A percentile compares a stretch with the other conserved stretches of the same genome.
Evolutionary conservation across 768 basidiomycete species (phyloP).

Genomic region (Boletus subcaerulescens): DNA sequence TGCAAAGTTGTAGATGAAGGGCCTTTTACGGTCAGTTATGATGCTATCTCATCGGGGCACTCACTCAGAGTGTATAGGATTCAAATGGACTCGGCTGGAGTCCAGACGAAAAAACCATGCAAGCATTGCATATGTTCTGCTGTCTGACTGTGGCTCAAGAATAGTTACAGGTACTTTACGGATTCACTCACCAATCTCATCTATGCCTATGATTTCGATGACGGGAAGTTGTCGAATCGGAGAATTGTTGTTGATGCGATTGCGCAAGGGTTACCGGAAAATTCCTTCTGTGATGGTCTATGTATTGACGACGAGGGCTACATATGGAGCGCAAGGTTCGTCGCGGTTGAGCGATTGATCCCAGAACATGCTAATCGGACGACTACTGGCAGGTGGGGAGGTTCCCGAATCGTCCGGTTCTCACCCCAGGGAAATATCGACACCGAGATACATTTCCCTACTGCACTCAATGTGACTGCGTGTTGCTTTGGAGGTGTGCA

Average conservation of each 20-base stretch:
- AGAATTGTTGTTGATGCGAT: constrained; percentile 57
- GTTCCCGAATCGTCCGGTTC: constrained; percentile 56
- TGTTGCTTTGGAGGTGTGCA: constrained; percentile 57
- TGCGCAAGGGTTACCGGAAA: constrained; percentile 46
- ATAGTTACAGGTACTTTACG: constrained; percentile 58
- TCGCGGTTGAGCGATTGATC: constrained; percentile 21
- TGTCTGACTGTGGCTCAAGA: constrained; percentile 8
- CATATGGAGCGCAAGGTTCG: constrained; percentile 59
- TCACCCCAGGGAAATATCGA: constrained; percentile 52
- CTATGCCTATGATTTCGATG: constrained; percentile 52
- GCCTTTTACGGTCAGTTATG: constrained; percentile 55
- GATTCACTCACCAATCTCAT: constrained; percentile 66
- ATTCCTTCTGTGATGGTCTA: constrained; percentile 61
- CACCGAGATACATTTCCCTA: constrained; percentile 56
- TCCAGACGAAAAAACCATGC: constrained; percentile 19
- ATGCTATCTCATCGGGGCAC: constrained; percentile 5
- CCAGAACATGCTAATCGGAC: not conserved
- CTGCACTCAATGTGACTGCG: constrained; percentile 60
- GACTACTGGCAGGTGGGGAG: constrained; percentile 53
- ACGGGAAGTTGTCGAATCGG: constrained; percentile 55
- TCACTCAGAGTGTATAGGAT: constrained; percentile 6
- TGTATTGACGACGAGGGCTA: constrained; percentile 62
- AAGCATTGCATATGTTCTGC: constrained; percentile 6
- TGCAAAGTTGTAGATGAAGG: constrained; percentile 57
- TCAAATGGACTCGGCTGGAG: constrained; percentile 24